Evolutionary conservation across 1,284 basidiomycete species (phyloP).

Genomic region (Malassezia sp.): DNA sequence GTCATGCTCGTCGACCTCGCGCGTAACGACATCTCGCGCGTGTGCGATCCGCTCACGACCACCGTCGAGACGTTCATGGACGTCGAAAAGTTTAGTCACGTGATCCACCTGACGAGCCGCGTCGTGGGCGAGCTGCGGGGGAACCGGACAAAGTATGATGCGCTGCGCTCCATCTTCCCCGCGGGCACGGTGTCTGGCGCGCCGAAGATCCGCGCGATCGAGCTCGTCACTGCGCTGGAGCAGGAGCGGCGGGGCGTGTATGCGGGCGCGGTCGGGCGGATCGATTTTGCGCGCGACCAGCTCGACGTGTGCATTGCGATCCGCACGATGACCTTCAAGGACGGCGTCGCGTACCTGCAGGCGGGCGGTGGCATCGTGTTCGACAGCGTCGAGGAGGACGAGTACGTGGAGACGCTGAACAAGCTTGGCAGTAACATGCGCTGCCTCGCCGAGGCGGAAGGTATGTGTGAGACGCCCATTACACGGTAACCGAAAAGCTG

Average conservation of each 20-base stretch:
- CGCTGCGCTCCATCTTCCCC: constrained; percentile 97
- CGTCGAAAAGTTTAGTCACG: constrained; percentile 91
- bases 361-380: constrained; percentile 90
- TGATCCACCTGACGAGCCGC: constrained; percentile 92
- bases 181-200: constrained; percentile 98
- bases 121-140: constrained; percentile 76
- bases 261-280: constrained; percentile 90
- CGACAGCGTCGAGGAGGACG: constrained; percentile 93
- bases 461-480: not conserved
- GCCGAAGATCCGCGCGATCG: constrained; percentile 96
- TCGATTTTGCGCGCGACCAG: constrained; percentile 85
- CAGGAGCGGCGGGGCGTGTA: constrained; percentile 85
- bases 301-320: constrained; percentile 99
- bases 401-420: constrained; percentile 90
- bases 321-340: constrained; percentile 92
- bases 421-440: constrained; percentile 78
- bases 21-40: constrained; percentile 96
- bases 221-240: constrained; percentile 78
- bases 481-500: no score
- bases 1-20: constrained; percentile 99
- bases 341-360: constrained; percentile 82
- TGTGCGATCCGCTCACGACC: constrained; percentile 88
- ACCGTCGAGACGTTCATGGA: constrained; percentile 91
- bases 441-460: constrained; percentile 75
- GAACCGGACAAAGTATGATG: constrained; percentile 82